A percentile compares a stretch with the other conserved stretches of the same genome.
These are phyloP conservation scores for Rhipidocladum racemiflorum DNA, from an alignment of 176 grass and related monocot genomes.

Conservation along the genomic window DNA sequence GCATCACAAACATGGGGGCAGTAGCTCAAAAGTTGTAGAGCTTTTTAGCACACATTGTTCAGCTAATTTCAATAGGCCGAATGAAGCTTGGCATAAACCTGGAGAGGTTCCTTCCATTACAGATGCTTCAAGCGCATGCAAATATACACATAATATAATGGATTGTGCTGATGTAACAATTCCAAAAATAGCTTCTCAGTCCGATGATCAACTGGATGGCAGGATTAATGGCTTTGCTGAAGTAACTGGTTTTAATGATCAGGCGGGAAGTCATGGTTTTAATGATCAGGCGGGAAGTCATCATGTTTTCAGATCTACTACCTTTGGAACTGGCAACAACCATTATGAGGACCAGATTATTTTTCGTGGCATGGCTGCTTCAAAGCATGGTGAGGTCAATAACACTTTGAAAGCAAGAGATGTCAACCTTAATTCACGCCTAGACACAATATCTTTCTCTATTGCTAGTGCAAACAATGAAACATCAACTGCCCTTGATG, in stretches of 20 bases:
- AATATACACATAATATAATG: constrained; percentile 25
- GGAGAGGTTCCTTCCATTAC: constrained; percentile 10
- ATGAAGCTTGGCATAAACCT: constrained; percentile 30
- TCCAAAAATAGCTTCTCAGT: constrained; percentile 18
- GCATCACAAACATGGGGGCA: constrained; percentile 30
- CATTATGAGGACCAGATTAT: constrained; percentile 28
- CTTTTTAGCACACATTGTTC: constrained; percentile 31
- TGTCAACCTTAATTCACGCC: constrained; percentile 44
- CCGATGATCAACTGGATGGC: constrained; percentile 32
- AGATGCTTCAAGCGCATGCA: constrained; percentile 20
- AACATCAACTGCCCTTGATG: constrained; percentile 25
- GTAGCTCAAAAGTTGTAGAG: constrained; percentile 28
- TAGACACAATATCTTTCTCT: constrained; percentile 45
- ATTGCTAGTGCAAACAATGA: constrained; percentile 46
- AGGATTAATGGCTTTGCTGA: constrained; percentile 27
- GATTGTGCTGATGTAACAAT: constrained; percentile 19
- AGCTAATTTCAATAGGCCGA: constrained; percentile 25
- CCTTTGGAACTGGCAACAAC: constrained; percentile 30
- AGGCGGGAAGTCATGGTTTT: constrained; percentile 31
- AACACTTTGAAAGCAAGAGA: constrained; percentile 43
- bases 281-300: constrained; percentile 23
- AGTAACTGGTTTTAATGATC: constrained; percentile 27
- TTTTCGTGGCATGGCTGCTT: constrained; percentile 35
- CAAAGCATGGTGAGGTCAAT: constrained; percentile 32
- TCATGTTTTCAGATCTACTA: constrained; percentile 35